These are phyloP conservation scores for Russula sp. DNA, from an alignment of 768 basidiomycete species.

Conservation along the genomic window DNA sequence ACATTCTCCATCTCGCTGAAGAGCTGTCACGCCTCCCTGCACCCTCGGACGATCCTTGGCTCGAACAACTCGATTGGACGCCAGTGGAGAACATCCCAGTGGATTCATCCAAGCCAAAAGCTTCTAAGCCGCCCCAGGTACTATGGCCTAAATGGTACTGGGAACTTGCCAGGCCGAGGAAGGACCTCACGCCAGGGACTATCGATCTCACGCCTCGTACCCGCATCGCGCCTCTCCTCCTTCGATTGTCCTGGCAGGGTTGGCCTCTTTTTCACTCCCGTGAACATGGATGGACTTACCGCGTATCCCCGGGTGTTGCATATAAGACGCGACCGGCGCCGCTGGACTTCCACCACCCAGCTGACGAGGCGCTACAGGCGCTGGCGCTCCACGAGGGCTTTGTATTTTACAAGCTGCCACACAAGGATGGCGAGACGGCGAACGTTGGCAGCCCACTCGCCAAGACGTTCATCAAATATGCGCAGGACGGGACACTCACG, in stretches of 20 bases:
- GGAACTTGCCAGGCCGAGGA: constrained; percentile 76
- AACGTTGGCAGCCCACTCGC: constrained; percentile 93
- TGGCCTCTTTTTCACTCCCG: constrained; percentile 82
- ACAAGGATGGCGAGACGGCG: constrained; percentile 90
- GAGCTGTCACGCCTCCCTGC: constrained; percentile 25
- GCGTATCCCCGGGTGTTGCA: constrained; percentile 47
- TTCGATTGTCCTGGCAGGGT: constrained; percentile 82
- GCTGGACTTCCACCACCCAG: constrained; percentile 55
- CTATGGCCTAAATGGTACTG: constrained; percentile 98
- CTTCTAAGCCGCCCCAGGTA: constrained; percentile 37
- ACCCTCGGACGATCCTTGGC: constrained; percentile 45
- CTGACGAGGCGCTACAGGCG: constrained; percentile 54
- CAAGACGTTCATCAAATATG: constrained; percentile 85
- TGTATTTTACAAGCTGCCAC: constrained; percentile 87
- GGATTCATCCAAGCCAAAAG: constrained; percentile 12
- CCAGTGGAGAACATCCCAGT: constrained; percentile 22
- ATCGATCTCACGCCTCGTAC: constrained; percentile 84
- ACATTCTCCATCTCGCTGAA: constrained; percentile 40
- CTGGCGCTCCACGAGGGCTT: constrained; percentile 43
- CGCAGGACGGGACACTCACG: constrained; percentile 79
- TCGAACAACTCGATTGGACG: constrained; percentile 66
- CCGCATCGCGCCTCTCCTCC: constrained; percentile 75
- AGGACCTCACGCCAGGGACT: constrained; percentile 57
- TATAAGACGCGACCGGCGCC: constrained; percentile 43
- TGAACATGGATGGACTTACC: constrained; percentile 88